Evolutionary conservation across 2,329 filamentous ascomycete species (phyloP), one percentile per base, ranked within the genome.

Genomic region (Fusarium fracticaudum): DNA sequence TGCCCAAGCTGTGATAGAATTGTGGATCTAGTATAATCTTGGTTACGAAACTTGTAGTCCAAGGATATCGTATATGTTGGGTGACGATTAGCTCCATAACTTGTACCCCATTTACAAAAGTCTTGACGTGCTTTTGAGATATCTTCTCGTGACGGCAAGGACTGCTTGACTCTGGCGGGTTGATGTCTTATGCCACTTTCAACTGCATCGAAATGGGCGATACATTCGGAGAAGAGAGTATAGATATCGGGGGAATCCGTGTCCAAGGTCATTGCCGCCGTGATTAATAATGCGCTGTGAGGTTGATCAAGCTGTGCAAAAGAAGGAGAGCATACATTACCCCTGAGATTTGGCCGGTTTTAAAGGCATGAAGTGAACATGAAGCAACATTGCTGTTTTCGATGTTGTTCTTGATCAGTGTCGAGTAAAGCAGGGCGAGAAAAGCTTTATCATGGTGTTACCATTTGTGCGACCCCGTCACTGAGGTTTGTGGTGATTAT

Each of bases 21-120:
- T 5, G 45, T 57, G 18, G 55, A 60, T 29, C 54, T 64, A 20
- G 59, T 48, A 26, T 69, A 61, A 37, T 65, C 64, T 7, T 72
- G 55, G 24, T 59, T 58, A 29, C 68, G 68, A 37, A 76, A 64
- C 54, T 76, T 76, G 44, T 62, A 65, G 17, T 76, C 64, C 45
- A 72, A 65, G 1, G 74, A 76, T 31, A 76, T 33, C 8, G 53
- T 67, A 11, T 26, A 74, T 7, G 35, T 40, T 35, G 53, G 47
- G 8, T 38, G 33, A 2, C 44, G 33, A 20, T 74, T 50, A 15
- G 68, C 71, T 22, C 73, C 61, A n/a, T 62, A 74, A 20, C 58
- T 41, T 6, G 47, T 29, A 2, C 59, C 64, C 74, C 73, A 76
- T 17, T 40, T 58, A 18, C 62, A n/a, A 14, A 76, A 62, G 3